Evolutionary conservation across 768 basidiomycete species (phyloP).

Genomic region (Psilocybe cyanescens): DNA sequence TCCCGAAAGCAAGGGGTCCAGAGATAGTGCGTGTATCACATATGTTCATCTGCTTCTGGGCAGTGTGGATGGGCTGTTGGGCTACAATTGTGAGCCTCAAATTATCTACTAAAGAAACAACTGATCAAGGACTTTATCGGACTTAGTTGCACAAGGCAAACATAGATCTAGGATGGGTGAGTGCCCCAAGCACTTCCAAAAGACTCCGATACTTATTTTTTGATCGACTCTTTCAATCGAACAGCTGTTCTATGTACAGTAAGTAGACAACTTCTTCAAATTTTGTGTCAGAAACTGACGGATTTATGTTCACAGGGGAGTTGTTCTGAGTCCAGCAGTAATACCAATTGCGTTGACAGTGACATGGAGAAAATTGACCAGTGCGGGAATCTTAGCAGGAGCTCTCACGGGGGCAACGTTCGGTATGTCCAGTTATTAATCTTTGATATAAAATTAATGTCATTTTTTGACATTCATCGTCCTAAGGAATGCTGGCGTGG

Average conservation of each 20-base stretch:
- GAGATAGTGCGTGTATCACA: conserved; percentile 45
- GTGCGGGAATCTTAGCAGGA: conserved; percentile 41
- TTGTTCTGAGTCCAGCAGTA: conserved; percentile 52
- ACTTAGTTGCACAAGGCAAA: conserved; percentile 44
- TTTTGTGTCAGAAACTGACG: too few relatives aligned
- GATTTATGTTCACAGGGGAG: conserved; percentile 38
- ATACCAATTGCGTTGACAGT: conserved; percentile 51
- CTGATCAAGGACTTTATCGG: background rate
- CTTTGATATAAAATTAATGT: background rate
- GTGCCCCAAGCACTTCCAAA: conserved; percentile 7
- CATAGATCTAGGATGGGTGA: conserved; percentile 52
- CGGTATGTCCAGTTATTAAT: conserved; percentile 19
- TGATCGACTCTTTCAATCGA: background rate
- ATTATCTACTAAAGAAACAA: too few relatives aligned
- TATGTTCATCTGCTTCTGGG: conserved; percentile 45
- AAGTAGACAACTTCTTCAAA: conserved; percentile 11
- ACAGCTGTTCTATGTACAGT: conserved; percentile 51
- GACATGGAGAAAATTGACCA: conserved; percentile 48
- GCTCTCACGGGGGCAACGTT: conserved; percentile 42
- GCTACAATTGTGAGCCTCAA: conserved; percentile 34
- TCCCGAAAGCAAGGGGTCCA: conserved; percentile 36
- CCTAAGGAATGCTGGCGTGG: conserved; percentile 45
- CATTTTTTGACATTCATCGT: too few relatives aligned
- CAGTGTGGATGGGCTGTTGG: conserved; percentile 47
- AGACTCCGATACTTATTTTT: background rate